These are phyloP conservation scores for Cryptococcus deneoformans DNA, from an alignment of 1,284 basidiomycete species.

Conservation along the genomic window DNA sequence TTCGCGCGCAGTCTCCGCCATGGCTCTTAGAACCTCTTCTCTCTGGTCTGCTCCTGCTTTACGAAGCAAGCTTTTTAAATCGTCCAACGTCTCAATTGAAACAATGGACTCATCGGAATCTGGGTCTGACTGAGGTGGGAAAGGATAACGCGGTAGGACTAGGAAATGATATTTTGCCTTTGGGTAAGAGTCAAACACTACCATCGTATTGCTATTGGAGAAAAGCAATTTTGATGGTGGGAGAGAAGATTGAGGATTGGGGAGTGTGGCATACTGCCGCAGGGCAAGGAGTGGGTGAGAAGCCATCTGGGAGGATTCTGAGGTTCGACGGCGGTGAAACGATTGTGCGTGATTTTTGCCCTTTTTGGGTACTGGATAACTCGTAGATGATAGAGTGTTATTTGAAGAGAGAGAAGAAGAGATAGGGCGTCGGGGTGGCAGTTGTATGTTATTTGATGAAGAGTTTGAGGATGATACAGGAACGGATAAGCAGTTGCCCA, in stretches of 20 bases:
- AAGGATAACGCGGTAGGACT: constrained; percentile 62
- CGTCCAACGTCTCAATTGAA: constrained; percentile 53
- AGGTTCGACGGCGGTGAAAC: not conserved
- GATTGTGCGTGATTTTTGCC: not conserved
- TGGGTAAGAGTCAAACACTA: constrained; percentile 66
- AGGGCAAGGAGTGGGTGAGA: constrained; percentile 52
- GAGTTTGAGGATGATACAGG: not conserved
- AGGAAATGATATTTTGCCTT: constrained; percentile 79
- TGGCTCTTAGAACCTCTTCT: constrained; percentile 57
- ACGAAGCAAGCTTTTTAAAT: constrained; percentile 60
- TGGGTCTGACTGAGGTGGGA: constrained; percentile 25
- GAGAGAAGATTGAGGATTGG: constrained; percentile 55
- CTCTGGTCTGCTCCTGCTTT: constrained; percentile 34
- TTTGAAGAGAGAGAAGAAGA: not conserved
- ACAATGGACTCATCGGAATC: constrained; percentile 16
- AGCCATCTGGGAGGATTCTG: not conserved
- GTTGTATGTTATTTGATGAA: not conserved
- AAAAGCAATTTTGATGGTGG: constrained; percentile 63
- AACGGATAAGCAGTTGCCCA: constrained; percentile 11
- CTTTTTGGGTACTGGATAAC: not conserved
- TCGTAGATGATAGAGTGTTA: not conserved
- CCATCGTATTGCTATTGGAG: constrained; percentile 61
- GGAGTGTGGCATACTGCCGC: constrained; percentile 59
- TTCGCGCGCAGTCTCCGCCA: constrained; percentile 59
- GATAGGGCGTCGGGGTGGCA: not conserved